phyloP scores from a whole-genome alignment of 768 basidiomycete species.

The Crassisporium funariophilum region DNA sequence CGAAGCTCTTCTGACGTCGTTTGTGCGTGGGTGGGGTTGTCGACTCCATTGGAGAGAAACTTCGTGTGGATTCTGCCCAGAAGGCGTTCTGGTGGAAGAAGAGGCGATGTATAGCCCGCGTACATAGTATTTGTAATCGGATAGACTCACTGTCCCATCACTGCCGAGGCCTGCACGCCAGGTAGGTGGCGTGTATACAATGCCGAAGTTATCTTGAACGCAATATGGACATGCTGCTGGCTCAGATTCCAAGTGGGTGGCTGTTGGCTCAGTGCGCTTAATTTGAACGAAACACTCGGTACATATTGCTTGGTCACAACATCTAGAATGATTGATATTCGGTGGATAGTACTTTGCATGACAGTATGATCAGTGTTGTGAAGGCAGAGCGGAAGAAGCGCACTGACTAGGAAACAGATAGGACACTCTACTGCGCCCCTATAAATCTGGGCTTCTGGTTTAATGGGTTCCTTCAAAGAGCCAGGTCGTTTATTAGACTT shows the following conservation, averaged over 20 bases:
- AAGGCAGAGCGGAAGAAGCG: constrained; percentile 17
- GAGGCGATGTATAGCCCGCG: constrained; percentile 9
- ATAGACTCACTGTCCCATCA: constrained; percentile 62
- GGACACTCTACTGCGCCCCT: constrained; percentile 91
- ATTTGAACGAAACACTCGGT: constrained; percentile 99
- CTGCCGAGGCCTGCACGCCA: constrained; percentile 83
- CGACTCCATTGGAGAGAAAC: constrained; percentile 38
- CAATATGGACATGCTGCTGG: constrained; percentile 98
- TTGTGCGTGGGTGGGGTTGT: constrained; percentile 55
- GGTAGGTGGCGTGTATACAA: constrained; percentile 80
- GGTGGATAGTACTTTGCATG: constrained; percentile 86
- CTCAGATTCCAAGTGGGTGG: constrained; percentile 94
- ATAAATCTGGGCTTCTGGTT: constrained; percentile 82
- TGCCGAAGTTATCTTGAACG: constrained; percentile 95
- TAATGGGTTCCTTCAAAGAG: constrained; percentile 63
- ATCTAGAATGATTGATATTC: constrained; percentile 96
- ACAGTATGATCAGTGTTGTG: constrained; percentile 30
- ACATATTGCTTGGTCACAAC: constrained; percentile 98
- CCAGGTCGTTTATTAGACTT: constrained; percentile 60
- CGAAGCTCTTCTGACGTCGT: constrained; percentile 85
- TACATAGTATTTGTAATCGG: constrained; percentile 4
- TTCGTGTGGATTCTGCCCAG: constrained; percentile 57
- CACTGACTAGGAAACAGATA: constrained; percentile 92
- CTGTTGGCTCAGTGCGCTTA: constrained; percentile 92
- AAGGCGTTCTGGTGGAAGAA: constrained; percentile 25